Evolutionary conservation across 2,329 filamentous ascomycete species (phyloP), one percentile per base, ranked within the genome.

Genomic region (Cordyceps farinosa): DNA sequence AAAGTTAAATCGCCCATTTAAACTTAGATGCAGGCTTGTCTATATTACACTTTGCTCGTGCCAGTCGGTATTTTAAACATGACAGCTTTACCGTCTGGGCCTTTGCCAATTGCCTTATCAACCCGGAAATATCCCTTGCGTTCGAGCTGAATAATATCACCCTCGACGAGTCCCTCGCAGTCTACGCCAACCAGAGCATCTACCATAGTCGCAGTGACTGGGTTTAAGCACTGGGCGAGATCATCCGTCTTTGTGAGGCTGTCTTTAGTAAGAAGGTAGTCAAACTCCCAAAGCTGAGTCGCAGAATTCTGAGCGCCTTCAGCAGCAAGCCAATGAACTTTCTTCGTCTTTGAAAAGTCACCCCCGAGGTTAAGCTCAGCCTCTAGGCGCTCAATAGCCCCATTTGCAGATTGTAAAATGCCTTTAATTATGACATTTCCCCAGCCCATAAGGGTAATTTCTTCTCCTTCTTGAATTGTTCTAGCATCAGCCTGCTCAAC

Each of bases 361-460:
- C 92, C 91, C 69, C 88, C 85, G 36, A 95, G 84, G 75, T 96
- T 87, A n/a, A 96, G 84, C 75, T 95, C 90, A 62, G 92, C 80
- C 56, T 90, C 89, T 13, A 96, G 80, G 34, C 79, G 1, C 86
- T 87, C 87, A 68, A 96, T 85, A 48, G 82, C 77, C 5, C 55
- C 55, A n/a, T 60, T 5, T 45, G 80, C 79, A 34, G 75, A 75
- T n/a, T 76, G 74, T 53, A 82, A 80, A 67, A 89, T 86, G 66
- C 7, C 85, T 84, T 64, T 84, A 17, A 92, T 87, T 66, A 90
- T 83, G 5, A 88, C 90, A 71, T 92, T 92, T 69, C 91, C 92
- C 92, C 92, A 96, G 73, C 89, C 88, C 92, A 96, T 96, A 34
- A 96, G 81, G 0, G 91, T 96, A 70, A 96, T 91, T 75, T 96